phyloP scores from a whole-genome alignment of 192 early-diverging fungal genomes.

The Martensiomyces pterosporus region DNA sequence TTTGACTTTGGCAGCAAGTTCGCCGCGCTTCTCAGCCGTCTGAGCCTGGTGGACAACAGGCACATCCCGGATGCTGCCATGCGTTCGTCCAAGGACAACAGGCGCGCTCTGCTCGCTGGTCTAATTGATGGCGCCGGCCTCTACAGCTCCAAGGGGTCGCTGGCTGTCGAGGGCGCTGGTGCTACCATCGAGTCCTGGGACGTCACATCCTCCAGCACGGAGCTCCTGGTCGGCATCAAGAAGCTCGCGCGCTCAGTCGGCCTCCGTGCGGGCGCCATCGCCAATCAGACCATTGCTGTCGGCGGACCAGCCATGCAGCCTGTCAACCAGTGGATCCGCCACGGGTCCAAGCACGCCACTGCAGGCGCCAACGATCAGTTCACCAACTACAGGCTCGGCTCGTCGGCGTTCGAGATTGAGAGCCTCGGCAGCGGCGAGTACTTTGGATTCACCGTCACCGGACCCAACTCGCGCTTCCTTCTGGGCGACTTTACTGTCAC shows the following conservation, averaged over 20 bases:
- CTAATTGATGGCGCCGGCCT: conserved; percentile 17
- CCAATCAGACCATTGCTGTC: conserved; percentile 10
- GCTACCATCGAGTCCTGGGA: conserved; percentile 13
- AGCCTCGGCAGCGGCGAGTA: conserved; percentile 39
- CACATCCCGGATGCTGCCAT: conserved; percentile 27
- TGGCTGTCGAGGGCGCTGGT: neutral
- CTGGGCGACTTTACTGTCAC: conserved; percentile 51
- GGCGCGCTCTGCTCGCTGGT: conserved; percentile 39
- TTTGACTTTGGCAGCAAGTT: neutral
- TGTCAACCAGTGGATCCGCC: conserved; percentile 2
- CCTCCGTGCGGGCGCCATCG: conserved; percentile 20
- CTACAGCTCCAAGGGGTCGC: neutral
- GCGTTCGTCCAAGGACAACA: conserved; percentile 19
- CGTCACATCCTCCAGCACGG: conserved; percentile 4
- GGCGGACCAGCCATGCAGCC: conserved; percentile 18
- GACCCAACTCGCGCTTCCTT: conserved; percentile 53
- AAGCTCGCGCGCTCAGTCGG: conserved; percentile 33
- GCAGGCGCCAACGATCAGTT: neutral
- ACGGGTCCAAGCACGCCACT: conserved; percentile 14
- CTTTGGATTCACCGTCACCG: conserved; percentile 55
- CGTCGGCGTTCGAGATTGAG: conserved; percentile 44
- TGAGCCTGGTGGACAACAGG: conserved; percentile 4
- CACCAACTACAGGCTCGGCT: neutral
- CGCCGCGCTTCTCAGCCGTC: neutral
- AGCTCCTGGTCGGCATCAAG: conserved; percentile 12